Evolutionary conservation across 1,284 basidiomycete species (phyloP), one percentile per base, ranked within the genome.

Genomic region (Cryptococcus jaspeensis): DNA sequence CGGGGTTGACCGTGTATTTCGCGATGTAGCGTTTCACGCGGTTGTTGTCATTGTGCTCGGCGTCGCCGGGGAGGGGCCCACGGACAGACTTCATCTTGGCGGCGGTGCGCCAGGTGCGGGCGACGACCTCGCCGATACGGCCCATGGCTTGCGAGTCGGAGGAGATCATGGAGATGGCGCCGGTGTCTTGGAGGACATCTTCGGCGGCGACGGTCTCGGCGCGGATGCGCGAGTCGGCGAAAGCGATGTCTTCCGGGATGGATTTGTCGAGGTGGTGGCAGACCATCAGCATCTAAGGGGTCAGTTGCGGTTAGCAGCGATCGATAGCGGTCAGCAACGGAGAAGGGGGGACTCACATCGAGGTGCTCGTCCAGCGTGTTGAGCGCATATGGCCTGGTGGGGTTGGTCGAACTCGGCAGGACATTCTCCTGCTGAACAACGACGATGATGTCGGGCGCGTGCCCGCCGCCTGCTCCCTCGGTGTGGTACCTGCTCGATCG

Each of bases 71-170:
- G 41, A 91, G 79, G 1, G 92, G 87, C 0, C 95, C 96, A 28
- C 84, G 80, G 60, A 89, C 79, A 45, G 87, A 84, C 53, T 85
- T 84, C 89, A 99, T 90, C 81, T 99, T 99, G 75, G 88, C 89
- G 16, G 96, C 96, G 0, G 96, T 98, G 39, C 94, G 83, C 96
- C 96, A 99, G 0, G 96, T 97, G 41, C 96, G 81, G 41, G 87
- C 85, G 7, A 94, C 80, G 7, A 99, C 95, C 75, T 99, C 96
- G 11, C 93, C 96, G 11, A 99, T 92, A 12, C 93, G 85, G 16
- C 96, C 95, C 96, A 99, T 98, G 0, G 95, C 95, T 76, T 96
- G 94, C 1, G 92, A 89, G 74, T 99, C 95, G 4, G 90, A 92
- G 61, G 87, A 89, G 66, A 98, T 96, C 86, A 98, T 96, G 3